Conservation (phyloP, 352 stramenopile species). For the Globisporangium cystogenes region DNA sequence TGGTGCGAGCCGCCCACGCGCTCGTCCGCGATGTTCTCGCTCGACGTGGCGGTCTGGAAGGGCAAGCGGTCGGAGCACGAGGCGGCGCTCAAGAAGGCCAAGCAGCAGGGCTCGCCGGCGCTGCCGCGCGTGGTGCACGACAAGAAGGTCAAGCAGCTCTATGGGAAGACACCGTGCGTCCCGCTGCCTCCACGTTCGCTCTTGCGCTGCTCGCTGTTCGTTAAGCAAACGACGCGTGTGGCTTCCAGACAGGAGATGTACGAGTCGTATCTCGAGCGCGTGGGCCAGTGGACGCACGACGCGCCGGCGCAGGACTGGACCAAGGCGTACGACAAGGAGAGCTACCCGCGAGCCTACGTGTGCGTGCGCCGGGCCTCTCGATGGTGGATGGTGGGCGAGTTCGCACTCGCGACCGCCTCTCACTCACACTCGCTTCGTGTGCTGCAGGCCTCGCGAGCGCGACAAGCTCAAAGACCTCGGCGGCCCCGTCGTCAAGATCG, state of each 20-base stretch:
- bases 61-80: conserved; percentile 34
- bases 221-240: neutral
- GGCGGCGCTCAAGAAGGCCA: conserved; percentile 18
- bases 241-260: conserved; percentile 58
- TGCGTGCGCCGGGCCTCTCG: conserved; percentile 21
- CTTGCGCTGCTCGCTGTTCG: neutral
- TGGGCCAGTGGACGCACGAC: conserved; percentile 43
- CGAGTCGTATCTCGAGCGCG: conserved; percentile 50
- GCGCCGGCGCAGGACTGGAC: conserved; percentile 38
- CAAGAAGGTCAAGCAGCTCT: conserved; percentile 36
- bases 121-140: conserved; percentile 26
- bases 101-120: conserved; percentile 16
- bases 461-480: conserved; percentile 36
- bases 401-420: neutral
- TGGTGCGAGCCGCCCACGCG: neutral
- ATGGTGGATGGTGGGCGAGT: no score
- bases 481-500: conserved; percentile 32
- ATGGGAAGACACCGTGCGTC: conserved; percentile 48
- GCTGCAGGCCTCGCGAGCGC: conserved; percentile 32
- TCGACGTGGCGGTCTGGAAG: conserved; percentile 46
- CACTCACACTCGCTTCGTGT: neutral
- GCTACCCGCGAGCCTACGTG: conserved; percentile 41
- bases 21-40: conserved; percentile 38
- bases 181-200: neutral
- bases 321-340: conserved; percentile 50